A percentile compares a stretch with the other conserved stretches of the same genome.
phyloP scores from a whole-genome alignment of 192 early-diverging fungal species.

The Coemansia sp. region DNA sequence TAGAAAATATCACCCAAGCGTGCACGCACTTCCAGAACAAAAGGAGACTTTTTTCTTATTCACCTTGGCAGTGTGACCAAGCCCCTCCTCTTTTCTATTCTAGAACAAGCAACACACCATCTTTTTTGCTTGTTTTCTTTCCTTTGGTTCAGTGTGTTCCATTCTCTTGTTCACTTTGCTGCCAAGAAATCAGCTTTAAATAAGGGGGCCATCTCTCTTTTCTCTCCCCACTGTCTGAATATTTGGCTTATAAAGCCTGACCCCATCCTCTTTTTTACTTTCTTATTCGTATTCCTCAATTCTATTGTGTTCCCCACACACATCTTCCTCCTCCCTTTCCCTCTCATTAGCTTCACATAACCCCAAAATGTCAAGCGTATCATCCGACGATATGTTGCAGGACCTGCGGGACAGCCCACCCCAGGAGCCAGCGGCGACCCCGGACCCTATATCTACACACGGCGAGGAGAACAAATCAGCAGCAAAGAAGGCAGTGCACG shows the following conservation, averaged over 20 bases:
- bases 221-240: background rate
- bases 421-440: background rate
- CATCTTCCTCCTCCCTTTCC: background rate
- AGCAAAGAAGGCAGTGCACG: background rate
- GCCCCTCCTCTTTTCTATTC: conserved; percentile 5
- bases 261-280: background rate
- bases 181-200: conserved; percentile 11
- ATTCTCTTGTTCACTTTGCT: background rate
- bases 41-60: conserved; percentile 7
- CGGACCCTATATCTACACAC: background rate
- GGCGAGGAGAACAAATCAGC: background rate
- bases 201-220: no score
- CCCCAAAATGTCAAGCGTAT: background rate
- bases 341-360: background rate
- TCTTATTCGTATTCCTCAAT: background rate
- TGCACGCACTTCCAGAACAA: background rate
- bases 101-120: conserved; percentile 3
- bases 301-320: conserved; percentile 5
- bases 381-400: conserved; percentile 1
- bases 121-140: background rate
- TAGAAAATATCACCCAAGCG: background rate
- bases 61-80: conserved; percentile 7
- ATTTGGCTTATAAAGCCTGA: background rate
- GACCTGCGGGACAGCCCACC: background rate
- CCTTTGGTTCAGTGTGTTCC: background rate